phyloP scores from a whole-genome alignment of 2,329 filamentous ascomycete genomes.

The Aureobasidium sp. region DNA sequence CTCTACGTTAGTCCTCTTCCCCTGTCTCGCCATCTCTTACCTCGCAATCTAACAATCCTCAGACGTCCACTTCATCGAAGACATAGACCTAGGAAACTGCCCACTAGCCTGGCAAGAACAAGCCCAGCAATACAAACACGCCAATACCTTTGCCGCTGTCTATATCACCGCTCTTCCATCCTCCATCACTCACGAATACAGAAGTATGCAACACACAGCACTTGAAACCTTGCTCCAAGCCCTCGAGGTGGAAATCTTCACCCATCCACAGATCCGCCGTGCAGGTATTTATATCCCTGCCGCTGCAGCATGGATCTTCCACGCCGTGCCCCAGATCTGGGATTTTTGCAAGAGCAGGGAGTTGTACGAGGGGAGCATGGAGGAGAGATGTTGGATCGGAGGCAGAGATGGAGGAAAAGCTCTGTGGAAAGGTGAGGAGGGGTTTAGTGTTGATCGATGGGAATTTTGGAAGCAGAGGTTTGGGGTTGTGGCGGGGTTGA shows the following conservation, averaged over 20 bases:
- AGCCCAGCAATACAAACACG: neutral
- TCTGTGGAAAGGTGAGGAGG: neutral
- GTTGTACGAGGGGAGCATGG: neutral
- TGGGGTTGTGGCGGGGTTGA: neutral
- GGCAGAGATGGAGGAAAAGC: neutral
- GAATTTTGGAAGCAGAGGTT: neutral
- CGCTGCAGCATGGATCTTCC: neutral
- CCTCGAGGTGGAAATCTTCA: neutral
- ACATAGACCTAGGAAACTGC: neutral
- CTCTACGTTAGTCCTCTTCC: neutral
- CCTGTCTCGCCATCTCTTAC: neutral
- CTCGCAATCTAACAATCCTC: neutral
- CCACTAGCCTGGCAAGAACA: neutral
- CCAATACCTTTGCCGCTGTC: neutral
- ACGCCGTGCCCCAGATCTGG: neutral
- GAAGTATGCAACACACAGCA: neutral
- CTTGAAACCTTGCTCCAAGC: neutral
- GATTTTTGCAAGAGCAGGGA: neutral
- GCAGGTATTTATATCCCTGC: neutral
- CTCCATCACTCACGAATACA: neutral
- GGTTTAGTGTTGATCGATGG: neutral
- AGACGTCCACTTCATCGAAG: neutral
- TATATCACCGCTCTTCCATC: neutral
- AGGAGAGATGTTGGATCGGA: neutral
- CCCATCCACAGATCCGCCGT: neutral